Evolutionary conservation across 2,329 filamentous ascomycete genomes (phyloP).

Genomic region (Penicillium aurantiogriseum): DNA sequence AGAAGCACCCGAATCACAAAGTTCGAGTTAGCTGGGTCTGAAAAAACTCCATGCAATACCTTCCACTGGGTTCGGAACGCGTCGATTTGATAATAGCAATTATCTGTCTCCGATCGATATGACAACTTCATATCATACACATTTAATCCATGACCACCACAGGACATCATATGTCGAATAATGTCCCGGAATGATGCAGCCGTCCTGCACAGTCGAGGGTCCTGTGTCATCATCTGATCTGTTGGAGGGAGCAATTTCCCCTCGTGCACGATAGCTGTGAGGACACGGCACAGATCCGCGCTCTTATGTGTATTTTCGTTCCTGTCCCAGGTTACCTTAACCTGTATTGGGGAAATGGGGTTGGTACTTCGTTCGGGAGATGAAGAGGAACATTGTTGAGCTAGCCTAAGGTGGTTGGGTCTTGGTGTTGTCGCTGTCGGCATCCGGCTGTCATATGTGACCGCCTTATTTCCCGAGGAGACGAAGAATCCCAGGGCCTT

Average conservation of each 20-base stretch:
- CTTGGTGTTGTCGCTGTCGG: neutral
- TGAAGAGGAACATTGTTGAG: neutral
- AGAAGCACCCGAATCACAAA: neutral
- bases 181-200: neutral
- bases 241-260: neutral
- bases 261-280: neutral
- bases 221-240: neutral
- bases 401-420: neutral
- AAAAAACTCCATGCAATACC: neutral
- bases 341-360: neutral
- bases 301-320: neutral
- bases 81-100: neutral
- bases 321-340: neutral
- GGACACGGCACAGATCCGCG: neutral
- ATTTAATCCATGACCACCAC: neutral
- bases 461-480: neutral
- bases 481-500: neutral
- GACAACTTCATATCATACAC: neutral
- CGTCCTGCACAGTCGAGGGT: neutral
- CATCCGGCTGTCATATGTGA: neutral
- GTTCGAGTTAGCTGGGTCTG: neutral
- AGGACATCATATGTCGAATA: neutral
- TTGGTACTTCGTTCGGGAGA: fast-evolving
- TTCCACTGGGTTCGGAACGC: neutral
- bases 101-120: neutral